phyloP scores from a whole-genome alignment of 2,329 filamentous ascomycete genomes.

The Orbilia ellipsospora region DNA sequence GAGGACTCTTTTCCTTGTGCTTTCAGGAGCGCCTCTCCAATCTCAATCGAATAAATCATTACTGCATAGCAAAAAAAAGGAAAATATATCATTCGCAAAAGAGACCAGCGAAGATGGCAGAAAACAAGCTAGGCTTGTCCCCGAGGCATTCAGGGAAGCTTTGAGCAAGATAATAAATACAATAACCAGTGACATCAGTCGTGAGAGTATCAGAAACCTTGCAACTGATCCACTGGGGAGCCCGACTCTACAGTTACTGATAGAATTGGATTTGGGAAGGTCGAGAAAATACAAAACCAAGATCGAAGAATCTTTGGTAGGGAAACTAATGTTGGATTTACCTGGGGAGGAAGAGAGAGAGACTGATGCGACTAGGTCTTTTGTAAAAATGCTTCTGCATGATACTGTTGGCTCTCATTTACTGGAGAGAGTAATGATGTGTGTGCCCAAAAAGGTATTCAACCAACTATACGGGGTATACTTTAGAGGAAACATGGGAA shows the following conservation, averaged over 20 bases:
- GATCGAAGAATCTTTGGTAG: constrained; percentile 73
- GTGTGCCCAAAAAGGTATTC: constrained; percentile 87
- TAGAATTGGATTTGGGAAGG: constrained; percentile 84
- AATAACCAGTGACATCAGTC: constrained; percentile 78
- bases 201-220: constrained; percentile 81
- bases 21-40: constrained; percentile 84
- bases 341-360: constrained; percentile 80
- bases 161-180: constrained; percentile 84
- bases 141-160: constrained; percentile 79
- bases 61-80: constrained; percentile 93
- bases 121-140: constrained; percentile 69
- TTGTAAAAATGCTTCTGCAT: constrained; percentile 88
- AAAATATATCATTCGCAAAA: constrained; percentile 71
- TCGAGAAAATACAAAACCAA: constrained; percentile 75
- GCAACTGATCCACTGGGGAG: constrained; percentile 91
- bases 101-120: constrained; percentile 64
- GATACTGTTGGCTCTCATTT: constrained; percentile 90
- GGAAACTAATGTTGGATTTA: constrained; percentile 75
- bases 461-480: constrained; percentile 84
- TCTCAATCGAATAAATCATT: constrained; percentile 75
- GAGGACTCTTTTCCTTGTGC: constrained; percentile 82
- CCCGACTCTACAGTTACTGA: constrained; percentile 87
- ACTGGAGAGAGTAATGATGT: constrained; percentile 83
- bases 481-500: constrained; percentile 81
- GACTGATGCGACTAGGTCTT: constrained; percentile 76